Evolutionary conservation across 306 rosid genomes (phyloP).

Genomic region (Luffa aegyptiaca): DNA sequence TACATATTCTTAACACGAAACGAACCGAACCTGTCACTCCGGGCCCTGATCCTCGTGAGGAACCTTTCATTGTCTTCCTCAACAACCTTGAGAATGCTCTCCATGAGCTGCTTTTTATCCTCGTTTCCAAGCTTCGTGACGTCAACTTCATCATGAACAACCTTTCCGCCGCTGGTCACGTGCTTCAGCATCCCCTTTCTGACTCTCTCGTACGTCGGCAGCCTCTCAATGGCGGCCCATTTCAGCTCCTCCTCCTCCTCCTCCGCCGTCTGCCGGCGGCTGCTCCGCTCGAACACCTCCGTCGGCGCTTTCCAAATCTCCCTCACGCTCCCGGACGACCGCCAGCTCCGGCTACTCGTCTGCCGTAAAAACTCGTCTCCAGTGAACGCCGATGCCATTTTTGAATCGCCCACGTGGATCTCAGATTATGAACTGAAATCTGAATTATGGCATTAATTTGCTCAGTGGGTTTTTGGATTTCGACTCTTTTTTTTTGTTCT

Average conservation of each 20-base stretch:
- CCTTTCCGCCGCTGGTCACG: conserved; percentile 39
- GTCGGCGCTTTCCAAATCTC: conserved; percentile 53
- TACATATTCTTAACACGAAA: no score
- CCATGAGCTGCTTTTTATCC: conserved; percentile 47
- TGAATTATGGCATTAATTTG: background rate
- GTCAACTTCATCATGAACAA: conserved; percentile 41
- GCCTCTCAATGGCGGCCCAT: conserved; percentile 73
- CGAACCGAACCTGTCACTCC: conserved; percentile 44
- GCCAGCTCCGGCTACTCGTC: conserved; percentile 36
- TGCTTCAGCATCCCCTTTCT: conserved; percentile 48
- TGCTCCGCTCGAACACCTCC: conserved; percentile 48
- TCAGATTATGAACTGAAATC: background rate
- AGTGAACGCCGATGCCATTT: conserved; percentile 35
- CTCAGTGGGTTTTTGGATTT: background rate
- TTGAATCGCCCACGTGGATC: background rate
- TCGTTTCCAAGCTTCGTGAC: conserved; percentile 42
- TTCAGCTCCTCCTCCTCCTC: conserved; percentile 59
- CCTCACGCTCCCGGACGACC: conserved; percentile 29
- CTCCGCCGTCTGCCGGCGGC: background rate
- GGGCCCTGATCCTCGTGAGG: conserved; percentile 34
- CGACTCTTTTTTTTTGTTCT: background rate
- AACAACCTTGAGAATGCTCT: conserved; percentile 41
- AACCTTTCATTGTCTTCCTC: conserved; percentile 71
- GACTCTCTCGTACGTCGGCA: conserved; percentile 69
- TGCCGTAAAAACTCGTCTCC: conserved; percentile 28